A percentile compares a stretch with the other conserved stretches of the same genome.
Conservation (phyloP, 164 flowering plant genomes). For the Stephania yunnanensis region DNA sequence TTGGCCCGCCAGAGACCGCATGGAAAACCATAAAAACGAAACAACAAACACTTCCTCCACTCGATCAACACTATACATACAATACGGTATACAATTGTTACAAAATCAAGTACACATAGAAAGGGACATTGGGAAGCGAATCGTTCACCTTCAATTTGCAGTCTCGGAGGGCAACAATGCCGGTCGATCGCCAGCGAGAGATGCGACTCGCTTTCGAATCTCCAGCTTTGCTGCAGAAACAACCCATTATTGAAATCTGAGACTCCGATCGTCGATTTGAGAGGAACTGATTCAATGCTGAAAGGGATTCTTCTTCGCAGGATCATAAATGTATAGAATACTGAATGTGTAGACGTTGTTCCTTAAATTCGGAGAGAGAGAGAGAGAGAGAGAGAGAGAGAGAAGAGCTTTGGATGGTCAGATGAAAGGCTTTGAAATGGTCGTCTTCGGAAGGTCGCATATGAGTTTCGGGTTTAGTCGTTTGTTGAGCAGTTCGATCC, state of each 20-base stretch:
- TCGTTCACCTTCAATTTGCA: constrained; percentile 64
- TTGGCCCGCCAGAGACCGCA: too few relatives aligned
- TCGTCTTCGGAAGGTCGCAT: not conserved
- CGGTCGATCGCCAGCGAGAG: constrained; percentile 85
- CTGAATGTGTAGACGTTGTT: not conserved
- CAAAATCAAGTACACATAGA: too few relatives aligned
- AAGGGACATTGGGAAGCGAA: not conserved
- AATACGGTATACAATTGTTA: not conserved
- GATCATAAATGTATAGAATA: not conserved
- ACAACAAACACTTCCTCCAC: not conserved
- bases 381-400: not conserved
- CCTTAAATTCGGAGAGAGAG: too few relatives aligned
- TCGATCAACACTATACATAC: not conserved
- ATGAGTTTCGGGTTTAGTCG: too few relatives aligned
- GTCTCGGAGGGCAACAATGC: constrained; percentile 84
- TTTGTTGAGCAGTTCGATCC: too few relatives aligned
- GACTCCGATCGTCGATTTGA: too few relatives aligned
- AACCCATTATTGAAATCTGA: constrained; percentile 46
- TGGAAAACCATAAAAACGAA: too few relatives aligned
- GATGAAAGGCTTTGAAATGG: not conserved
- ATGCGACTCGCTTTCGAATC: constrained; percentile 51
- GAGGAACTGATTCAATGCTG: too few relatives aligned
- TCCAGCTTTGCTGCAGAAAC: constrained; percentile 44
- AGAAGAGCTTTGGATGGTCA: not conserved
- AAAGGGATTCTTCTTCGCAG: too few relatives aligned